Evolutionary conservation across 2,329 filamentous ascomycete genomes (phyloP).

Genomic region (Mollisiaceae sp.): DNA sequence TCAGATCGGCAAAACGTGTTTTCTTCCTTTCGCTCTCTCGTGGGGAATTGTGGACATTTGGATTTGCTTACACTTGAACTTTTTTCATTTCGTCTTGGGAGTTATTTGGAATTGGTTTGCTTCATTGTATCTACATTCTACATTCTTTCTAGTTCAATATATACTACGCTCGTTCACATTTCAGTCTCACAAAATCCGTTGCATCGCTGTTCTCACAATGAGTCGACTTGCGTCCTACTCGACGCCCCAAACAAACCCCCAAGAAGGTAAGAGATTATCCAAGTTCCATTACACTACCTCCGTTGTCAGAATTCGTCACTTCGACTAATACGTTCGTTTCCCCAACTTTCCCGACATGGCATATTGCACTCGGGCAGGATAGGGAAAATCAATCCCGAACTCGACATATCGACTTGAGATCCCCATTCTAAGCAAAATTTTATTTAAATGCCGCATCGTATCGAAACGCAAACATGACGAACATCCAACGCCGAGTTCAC

Average conservation of each 20-base stretch:
- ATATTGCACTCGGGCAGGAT: too few species aligned
- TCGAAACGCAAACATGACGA: too few species aligned
- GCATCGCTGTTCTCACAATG: constrained; percentile 9
- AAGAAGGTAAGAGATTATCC: background rate
- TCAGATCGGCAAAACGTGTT: constrained; percentile 37
- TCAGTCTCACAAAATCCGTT: background rate
- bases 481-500: too few species aligned
- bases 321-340: too few species aligned
- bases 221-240: constrained; percentile 13
- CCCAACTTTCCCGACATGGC: too few species aligned
- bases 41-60: background rate
- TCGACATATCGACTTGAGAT: too few species aligned
- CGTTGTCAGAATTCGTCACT: background rate
- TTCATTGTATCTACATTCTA: constrained; percentile 1
- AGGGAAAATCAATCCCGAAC: too few species aligned
- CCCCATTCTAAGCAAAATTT: too few species aligned
- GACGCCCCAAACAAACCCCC: background rate
- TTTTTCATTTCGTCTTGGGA: background rate
- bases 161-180: background rate
- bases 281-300: background rate
- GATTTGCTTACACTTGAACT: background rate
- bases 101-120: background rate
- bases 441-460: too few species aligned
- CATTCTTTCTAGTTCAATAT: background rate
- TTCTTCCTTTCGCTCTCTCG: constrained; percentile 20